phyloP scores from a whole-genome alignment of 1,139 yeast species.

The Suhomyces choctaworum region DNA sequence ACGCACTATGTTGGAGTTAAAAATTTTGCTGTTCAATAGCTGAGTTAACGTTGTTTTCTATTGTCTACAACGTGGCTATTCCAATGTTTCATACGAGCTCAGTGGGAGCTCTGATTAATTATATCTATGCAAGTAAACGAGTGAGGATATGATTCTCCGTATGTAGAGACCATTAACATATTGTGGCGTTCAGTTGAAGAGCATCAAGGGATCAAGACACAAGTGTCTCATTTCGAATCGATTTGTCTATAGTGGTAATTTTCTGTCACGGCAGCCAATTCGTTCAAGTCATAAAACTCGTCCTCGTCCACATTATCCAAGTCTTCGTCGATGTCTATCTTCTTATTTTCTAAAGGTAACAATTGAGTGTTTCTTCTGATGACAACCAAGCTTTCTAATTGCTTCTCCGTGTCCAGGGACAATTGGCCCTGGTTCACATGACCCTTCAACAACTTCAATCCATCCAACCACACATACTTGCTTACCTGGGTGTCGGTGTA shows the following conservation, averaged over 20 bases:
- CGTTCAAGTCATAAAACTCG: conserved; percentile 45
- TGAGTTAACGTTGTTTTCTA: too few relatives aligned
- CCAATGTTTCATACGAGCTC: too few relatives aligned
- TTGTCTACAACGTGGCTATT: too few relatives aligned
- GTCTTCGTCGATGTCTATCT: conserved; percentile 22
- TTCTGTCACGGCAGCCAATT: conserved; percentile 39
- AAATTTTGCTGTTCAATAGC: too few relatives aligned
- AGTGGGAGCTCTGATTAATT: too few relatives aligned
- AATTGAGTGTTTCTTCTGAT: conserved; percentile 68
- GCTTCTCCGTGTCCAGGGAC: conserved; percentile 60
- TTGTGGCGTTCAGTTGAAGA: too few relatives aligned
- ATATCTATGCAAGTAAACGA: too few relatives aligned
- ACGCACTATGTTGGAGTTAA: too few relatives aligned
- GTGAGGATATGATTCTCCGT: too few relatives aligned
- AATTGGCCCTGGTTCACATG: conserved; percentile 37
- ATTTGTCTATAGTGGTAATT: conserved; percentile 44
- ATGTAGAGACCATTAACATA: too few relatives aligned
- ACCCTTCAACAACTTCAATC: conserved; percentile 60
- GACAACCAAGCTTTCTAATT: conserved; percentile 56
- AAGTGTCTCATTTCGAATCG: too few relatives aligned
- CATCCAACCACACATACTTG: conserved; percentile 79
- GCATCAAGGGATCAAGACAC: too few relatives aligned
- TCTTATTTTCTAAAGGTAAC: conserved; percentile 48
- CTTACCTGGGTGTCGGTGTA: conserved; percentile 72
- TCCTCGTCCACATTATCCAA: conserved; percentile 38